Evolutionary conservation across 805 yeast genomes (phyloP), one percentile per base, ranked within the genome.

Genomic region (Saccharomyces cerevisiae): DNA sequence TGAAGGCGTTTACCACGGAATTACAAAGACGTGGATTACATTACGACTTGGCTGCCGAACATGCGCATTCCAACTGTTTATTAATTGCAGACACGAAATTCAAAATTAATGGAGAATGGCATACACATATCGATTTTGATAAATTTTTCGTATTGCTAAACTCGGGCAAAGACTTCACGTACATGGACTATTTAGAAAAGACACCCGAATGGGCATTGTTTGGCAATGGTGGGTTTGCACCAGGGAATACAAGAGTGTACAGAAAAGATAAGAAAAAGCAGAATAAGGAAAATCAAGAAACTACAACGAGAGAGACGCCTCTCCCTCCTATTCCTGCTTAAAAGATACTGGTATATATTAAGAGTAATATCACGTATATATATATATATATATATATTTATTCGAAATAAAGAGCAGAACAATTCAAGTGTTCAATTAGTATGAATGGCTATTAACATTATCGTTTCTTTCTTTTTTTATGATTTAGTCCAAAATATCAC

Each of bases 141-240:
- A 81, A 74, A 56, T 90, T 85, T 68, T 91, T 90, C 64, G 79
- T 83, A 63, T 72, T 90, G 53, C 75, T 89, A 53, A 79, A 79
- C 57, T 67, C 71, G 36, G 96, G 95, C 0, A 69, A 74, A 55
- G 79, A 78, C 17, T 90, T 90, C 67, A 81, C 78, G 21, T 91
- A 89, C 52, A 71, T 88, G 78, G 97, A 91, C 62, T 90, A 90
- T 67, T 75, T 85, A 29, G 76, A 83, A 14, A 84, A 83, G 61
- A 90, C 97, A 0, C 96, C 97, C 0, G 81, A 78, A 30, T 90
- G 96, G 96, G 97, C 97, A 0, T 78, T 84, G 55, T 90, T 89
- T 81, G 97, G 96, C 1, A 81, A 91, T 24, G 96, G 89, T 17
- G 97, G 97, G 0, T 90, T 90, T 74, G 89, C 85, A 60, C 97